Evolutionary conservation across 179 eudicot genomes (phyloP).

Genomic region (Dionaea muscipula): DNA sequence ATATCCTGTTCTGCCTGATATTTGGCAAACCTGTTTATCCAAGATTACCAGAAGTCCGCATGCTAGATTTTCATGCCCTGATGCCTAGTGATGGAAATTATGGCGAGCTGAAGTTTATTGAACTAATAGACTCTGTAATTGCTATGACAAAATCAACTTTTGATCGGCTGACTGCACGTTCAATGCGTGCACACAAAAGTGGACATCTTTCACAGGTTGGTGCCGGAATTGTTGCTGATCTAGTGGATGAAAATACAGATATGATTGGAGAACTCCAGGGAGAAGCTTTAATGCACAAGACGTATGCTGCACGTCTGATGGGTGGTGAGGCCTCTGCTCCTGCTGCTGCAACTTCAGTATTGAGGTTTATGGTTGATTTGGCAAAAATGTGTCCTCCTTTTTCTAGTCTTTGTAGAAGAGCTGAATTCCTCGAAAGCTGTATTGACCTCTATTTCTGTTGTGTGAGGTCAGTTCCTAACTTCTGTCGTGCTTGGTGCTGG

Average conservation of each 20-base stretch:
- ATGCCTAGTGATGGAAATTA: constrained; percentile 78
- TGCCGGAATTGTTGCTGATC: constrained; percentile 80
- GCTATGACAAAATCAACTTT: constrained; percentile 92
- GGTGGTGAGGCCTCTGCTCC: constrained; percentile 99
- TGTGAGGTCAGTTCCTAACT: constrained; percentile 48
- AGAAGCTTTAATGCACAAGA: constrained; percentile 96
- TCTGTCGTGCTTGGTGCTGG: not conserved
- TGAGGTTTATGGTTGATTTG: constrained; percentile 96
- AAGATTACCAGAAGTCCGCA: constrained; percentile 93
- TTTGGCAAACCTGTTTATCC: constrained; percentile 98
- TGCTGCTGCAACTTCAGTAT: constrained; percentile 91
- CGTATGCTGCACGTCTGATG: constrained; percentile 96
- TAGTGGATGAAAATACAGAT: constrained; percentile 63
- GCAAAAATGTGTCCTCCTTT: constrained; percentile 89
- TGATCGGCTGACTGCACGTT: constrained; percentile 70
- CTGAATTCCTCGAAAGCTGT: constrained; percentile 88
- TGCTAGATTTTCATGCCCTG: constrained; percentile 95
- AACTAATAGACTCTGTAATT: constrained; percentile 80
- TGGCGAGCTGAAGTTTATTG: constrained; percentile 68
- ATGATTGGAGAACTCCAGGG: constrained; percentile 98
- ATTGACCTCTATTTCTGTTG: constrained; percentile 92
- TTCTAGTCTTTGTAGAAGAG: constrained; percentile 78
- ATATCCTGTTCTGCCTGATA: constrained; percentile 89
- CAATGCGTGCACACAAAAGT: constrained; percentile 70
- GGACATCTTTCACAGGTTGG: constrained; percentile 79